Evolutionary conservation across 495 filamentous ascomycete species (phyloP).

Genomic region (Sporormia fimetaria): DNA sequence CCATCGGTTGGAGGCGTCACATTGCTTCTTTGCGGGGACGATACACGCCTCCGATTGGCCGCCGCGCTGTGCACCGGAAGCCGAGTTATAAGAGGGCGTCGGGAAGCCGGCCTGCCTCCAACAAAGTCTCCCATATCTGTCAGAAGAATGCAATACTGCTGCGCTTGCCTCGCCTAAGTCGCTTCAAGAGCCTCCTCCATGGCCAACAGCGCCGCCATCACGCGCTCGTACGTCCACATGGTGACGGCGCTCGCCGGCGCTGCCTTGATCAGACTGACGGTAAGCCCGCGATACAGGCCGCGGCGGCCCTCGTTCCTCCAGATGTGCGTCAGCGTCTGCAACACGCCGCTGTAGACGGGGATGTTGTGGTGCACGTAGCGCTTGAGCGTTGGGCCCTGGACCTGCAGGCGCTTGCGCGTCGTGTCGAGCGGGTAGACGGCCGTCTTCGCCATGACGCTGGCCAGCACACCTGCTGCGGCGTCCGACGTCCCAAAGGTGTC

Average conservation of each 20-base stretch:
- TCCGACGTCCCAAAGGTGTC: slow-evolving; percentile 56
- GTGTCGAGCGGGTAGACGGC: slow-evolving; percentile 89
- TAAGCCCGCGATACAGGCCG: slow-evolving; percentile 79
- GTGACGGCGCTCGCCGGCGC: slow-evolving; percentile 91
- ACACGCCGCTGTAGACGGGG: slow-evolving; percentile 58
- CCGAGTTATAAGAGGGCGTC: too few relatives aligned
- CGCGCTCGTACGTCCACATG: slow-evolving; percentile 94
- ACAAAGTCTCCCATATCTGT: too few relatives aligned
- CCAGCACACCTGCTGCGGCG: slow-evolving; percentile 66
- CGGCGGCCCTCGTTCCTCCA: slow-evolving; percentile 58
- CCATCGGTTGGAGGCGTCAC: too few relatives aligned
- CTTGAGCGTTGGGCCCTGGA: slow-evolving; percentile 75
- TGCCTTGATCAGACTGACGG: slow-evolving; percentile 83
- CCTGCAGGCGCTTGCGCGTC: slow-evolving; percentile 83
- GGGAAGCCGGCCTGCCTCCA: too few relatives aligned
- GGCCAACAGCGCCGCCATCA: slow-evolving; percentile 26
- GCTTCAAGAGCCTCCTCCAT: slow-evolving; percentile 3
- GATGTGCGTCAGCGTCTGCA: slow-evolving; percentile 53
- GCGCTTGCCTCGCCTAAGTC: slow-evolving; percentile 3
- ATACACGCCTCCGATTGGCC: too few relatives aligned
- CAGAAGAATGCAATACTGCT: too few relatives aligned
- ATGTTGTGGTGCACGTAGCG: slow-evolving; percentile 80
- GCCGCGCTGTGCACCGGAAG: too few relatives aligned
- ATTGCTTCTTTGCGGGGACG: too few relatives aligned
- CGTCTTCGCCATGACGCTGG: slow-evolving; percentile 73